Percentiles rank a stretch among this genome's conserved stretches.
Evolutionary conservation across 1,284 basidiomycete species (phyloP).

Genomic region (Fomitopsis palustris): DNA sequence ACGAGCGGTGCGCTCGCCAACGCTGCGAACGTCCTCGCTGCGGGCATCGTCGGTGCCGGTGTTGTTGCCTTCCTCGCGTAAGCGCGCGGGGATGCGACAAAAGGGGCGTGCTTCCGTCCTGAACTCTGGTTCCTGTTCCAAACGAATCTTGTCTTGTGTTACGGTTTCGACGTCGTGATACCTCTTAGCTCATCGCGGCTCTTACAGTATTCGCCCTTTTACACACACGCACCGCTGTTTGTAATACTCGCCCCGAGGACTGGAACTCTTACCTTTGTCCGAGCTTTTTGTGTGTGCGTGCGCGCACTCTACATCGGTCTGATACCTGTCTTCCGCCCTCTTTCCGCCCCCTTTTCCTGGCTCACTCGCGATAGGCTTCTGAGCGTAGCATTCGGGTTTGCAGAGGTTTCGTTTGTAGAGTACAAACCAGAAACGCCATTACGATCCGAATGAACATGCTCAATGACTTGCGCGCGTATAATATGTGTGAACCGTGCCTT

Average conservation of each 20-base stretch:
- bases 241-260: neutral
- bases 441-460: neutral
- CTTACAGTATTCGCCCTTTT: neutral
- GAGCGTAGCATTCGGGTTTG: neutral
- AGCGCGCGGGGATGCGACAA: constrained; percentile 6
- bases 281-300: too few species aligned
- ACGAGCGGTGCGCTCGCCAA: constrained; percentile 13
- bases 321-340: neutral
- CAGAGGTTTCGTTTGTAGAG: neutral
- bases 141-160: neutral
- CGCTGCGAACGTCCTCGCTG: constrained; percentile 19
- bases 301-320: neutral
- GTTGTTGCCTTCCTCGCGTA: constrained; percentile 26
- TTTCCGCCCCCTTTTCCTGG: neutral
- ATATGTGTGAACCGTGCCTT: neutral
- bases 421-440: neutral
- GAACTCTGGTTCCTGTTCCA: neutral
- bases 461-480: neutral
- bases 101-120: constrained; percentile 2
- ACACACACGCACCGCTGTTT: neutral
- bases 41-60: constrained; percentile 23
- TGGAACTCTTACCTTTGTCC: neutral
- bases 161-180: constrained; percentile 3
- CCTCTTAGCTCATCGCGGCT: neutral
- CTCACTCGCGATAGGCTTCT: constrained; percentile 2